A percentile compares a stretch with the other conserved stretches of the same genome.
Conservation (phyloP, 306 rosid genomes). For the Cicer chorassanicum region DNA sequence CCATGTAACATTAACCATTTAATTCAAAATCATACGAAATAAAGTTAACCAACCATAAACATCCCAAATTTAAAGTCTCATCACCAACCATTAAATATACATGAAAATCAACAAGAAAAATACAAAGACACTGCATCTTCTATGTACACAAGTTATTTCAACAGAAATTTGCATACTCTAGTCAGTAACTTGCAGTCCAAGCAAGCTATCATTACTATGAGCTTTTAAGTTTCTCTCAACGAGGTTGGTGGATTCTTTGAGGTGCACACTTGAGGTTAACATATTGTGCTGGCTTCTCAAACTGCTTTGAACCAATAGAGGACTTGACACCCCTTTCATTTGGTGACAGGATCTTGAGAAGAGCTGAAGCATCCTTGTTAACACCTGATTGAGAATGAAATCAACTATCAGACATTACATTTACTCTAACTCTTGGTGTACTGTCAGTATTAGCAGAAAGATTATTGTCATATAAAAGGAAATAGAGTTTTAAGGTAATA, state of each 20-base stretch:
- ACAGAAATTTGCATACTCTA: slow-evolving; percentile 4
- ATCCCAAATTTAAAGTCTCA: slow-evolving; percentile 26
- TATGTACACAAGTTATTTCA: slow-evolving; percentile 45
- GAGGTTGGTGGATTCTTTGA: slow-evolving; percentile 66
- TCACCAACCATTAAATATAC: slow-evolving; percentile 38
- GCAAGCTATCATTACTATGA: slow-evolving; percentile 24
- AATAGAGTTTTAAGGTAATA: too few relatives aligned
- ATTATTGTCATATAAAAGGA: too few relatives aligned
- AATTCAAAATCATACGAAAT: not conserved
- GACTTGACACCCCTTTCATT: slow-evolving; percentile 48
- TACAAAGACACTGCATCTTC: slow-evolving; percentile 22
- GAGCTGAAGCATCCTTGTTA: slow-evolving; percentile 44
- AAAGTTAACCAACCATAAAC: slow-evolving; percentile 14
- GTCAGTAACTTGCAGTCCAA: slow-evolving; percentile 29
- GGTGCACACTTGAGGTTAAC: slow-evolving; percentile 52
- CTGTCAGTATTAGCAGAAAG: too few relatives aligned
- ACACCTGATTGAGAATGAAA: slow-evolving; percentile 41
- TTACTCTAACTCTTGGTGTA: not conserved
- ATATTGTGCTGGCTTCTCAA: slow-evolving; percentile 55
- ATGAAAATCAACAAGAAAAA: slow-evolving; percentile 17
- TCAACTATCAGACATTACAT: not conserved
- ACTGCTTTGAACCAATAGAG: slow-evolving; percentile 46
- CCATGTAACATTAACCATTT: slow-evolving; percentile 14
- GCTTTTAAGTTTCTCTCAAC: slow-evolving; percentile 30
- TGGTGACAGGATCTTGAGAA: slow-evolving; percentile 49